phyloP scores from a whole-genome alignment of 2,329 filamentous ascomycete genomes.

The Thelonectria rubi region DNA sequence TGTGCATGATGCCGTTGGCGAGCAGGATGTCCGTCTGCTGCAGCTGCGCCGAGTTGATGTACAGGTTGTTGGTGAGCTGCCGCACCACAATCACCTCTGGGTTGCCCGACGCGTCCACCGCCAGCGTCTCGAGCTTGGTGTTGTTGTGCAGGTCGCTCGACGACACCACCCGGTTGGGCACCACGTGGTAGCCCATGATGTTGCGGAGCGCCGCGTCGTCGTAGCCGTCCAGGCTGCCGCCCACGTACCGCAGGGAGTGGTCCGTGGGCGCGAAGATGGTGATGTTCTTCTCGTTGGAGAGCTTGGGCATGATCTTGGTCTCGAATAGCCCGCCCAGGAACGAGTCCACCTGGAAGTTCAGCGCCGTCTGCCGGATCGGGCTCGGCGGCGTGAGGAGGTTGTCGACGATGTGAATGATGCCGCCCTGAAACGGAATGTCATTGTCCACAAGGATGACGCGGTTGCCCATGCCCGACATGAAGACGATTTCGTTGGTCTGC shows the following conservation, averaged over 20 bases:
- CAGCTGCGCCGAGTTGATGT: constrained; percentile 63
- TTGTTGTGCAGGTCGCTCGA: constrained; percentile 52
- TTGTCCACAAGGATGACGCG: constrained; percentile 53
- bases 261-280: constrained; percentile 74
- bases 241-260: constrained; percentile 66
- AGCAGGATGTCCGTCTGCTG: constrained; percentile 62
- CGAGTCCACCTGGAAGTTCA: constrained; percentile 55
- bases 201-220: constrained; percentile 56
- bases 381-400: constrained; percentile 60
- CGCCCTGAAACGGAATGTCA: constrained; percentile 59
- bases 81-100: constrained; percentile 50
- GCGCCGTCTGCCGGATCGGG: constrained; percentile 58
- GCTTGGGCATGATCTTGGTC: constrained; percentile 47
- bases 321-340: constrained; percentile 50
- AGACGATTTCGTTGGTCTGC: constrained; percentile 54
- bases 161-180: constrained; percentile 64
- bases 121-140: constrained; percentile 48
- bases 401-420: constrained; percentile 62
- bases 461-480: constrained; percentile 60
- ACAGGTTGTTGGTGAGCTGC: constrained; percentile 56
- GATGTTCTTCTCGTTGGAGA: constrained; percentile 55
- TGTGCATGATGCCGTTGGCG: constrained; percentile 66
- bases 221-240: constrained; percentile 59
- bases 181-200: constrained; percentile 72
- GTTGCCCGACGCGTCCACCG: constrained; percentile 51